These are phyloP conservation scores for Viola pubescens DNA, from an alignment of 441 rosid genomes.

Conservation along the genomic window DNA sequence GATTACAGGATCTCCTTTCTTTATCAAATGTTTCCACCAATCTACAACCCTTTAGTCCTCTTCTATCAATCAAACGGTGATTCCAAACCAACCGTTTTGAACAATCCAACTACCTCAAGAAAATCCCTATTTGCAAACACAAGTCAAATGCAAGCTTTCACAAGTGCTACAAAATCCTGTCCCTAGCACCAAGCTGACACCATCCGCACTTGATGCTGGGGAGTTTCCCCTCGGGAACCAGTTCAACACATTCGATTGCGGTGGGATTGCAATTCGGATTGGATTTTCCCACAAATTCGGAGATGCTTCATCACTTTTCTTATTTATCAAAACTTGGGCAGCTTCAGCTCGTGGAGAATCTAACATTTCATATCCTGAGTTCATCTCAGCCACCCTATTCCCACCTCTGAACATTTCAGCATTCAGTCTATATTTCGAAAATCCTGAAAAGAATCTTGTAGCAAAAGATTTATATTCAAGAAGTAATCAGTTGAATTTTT, in stretches of 20 bases:
- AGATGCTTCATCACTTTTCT: conserved; percentile 30
- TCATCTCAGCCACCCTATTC: conserved; percentile 22
- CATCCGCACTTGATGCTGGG: conserved; percentile 19
- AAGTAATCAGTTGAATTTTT: conserved; percentile 23
- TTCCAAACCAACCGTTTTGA: neutral
- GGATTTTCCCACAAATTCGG: conserved; percentile 39
- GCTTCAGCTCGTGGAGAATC: conserved; percentile 24
- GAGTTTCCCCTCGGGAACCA: conserved; percentile 25
- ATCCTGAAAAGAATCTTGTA: conserved; percentile 12
- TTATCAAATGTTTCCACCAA: conserved; percentile 26
- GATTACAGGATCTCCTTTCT: conserved; percentile 23
- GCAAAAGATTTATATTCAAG: conserved; percentile 30
- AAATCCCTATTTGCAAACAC: conserved; percentile 30
- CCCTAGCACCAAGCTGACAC: conserved; percentile 24
- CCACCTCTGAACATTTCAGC: conserved; percentile 19
- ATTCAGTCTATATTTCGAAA: conserved; percentile 1
- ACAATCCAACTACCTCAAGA: conserved; percentile 13
- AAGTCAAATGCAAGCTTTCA: conserved; percentile 27
- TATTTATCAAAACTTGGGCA: conserved; percentile 32
- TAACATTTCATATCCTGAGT: neutral
- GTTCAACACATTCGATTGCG: conserved; percentile 28
- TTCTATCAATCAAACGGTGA: conserved; percentile 15
- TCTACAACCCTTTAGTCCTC: conserved; percentile 19
- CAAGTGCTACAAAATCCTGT: neutral
- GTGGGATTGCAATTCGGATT: conserved; percentile 25